These are phyloP conservation scores for Xerocomus amazonicus DNA, from an alignment of 1,284 basidiomycete species.

Conservation along the genomic window DNA sequence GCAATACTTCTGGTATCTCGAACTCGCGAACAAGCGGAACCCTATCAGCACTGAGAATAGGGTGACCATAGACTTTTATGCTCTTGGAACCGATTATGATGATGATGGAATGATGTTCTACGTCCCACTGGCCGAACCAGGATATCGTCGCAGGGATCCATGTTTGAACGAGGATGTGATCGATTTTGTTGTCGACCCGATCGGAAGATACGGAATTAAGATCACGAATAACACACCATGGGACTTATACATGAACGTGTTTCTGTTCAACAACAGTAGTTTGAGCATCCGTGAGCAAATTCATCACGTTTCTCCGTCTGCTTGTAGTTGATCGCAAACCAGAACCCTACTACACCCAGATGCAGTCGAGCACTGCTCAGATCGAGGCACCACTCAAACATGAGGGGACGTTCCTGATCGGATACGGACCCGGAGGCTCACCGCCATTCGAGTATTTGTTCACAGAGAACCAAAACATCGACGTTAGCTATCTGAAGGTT, in stretches of 20 bases:
- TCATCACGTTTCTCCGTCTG: accelerated
- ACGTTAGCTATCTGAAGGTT: constrained; percentile 24
- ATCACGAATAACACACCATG: constrained; percentile 19
- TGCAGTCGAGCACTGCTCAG: constrained; percentile 1
- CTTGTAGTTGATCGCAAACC: not conserved
- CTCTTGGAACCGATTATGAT: constrained; percentile 6
- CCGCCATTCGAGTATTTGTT: constrained; percentile 7
- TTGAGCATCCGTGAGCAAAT: constrained; percentile 15
- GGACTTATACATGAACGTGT: constrained; percentile 22
- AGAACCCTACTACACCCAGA: constrained; percentile 17
- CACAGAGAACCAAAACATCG: constrained; percentile 9
- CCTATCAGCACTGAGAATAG: not conserved
- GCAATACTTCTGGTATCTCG: constrained; percentile 25
- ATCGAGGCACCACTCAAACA: constrained; percentile 8
- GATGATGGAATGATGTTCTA: constrained; percentile 6
- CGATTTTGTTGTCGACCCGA: constrained; percentile 16
- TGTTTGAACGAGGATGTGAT: constrained; percentile 7
- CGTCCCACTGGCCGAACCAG: constrained; percentile 2
- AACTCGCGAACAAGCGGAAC: constrained; percentile 6
- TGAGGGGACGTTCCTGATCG: constrained; percentile 10
- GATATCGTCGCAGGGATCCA: constrained; percentile 4
- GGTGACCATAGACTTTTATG: constrained; percentile 17
- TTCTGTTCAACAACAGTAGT: constrained; percentile 21
- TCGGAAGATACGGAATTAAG: constrained; percentile 13
- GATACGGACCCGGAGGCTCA: constrained; percentile 16